These are phyloP conservation scores for Brettanomyces custersianus DNA, from an alignment of 805 yeast species.

Conservation along the genomic window DNA sequence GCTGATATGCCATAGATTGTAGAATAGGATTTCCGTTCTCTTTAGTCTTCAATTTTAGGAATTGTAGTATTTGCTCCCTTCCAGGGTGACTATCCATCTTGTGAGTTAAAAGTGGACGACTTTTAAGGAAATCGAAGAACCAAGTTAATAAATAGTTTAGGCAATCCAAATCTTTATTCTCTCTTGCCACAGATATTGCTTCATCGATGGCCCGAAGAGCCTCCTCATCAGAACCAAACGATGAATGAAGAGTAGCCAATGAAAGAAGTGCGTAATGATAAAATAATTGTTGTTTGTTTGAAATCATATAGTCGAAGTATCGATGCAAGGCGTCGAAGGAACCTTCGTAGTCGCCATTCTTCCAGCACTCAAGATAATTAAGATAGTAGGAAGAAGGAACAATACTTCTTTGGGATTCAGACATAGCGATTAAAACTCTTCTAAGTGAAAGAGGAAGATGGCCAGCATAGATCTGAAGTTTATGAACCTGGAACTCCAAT, in stretches of 20 bases:
- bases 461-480: slow-evolving; percentile 43
- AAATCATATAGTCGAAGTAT: slow-evolving; percentile 68
- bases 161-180: slow-evolving; percentile 66
- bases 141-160: slow-evolving; percentile 65
- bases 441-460: slow-evolving; percentile 37
- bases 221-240: slow-evolving; percentile 54
- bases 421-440: slow-evolving; percentile 34
- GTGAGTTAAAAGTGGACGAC: slow-evolving; percentile 45
- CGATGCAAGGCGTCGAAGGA: slow-evolving; percentile 49
- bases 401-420: slow-evolving; percentile 34
- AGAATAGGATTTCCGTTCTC: slow-evolving; percentile 35
- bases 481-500: slow-evolving; percentile 43
- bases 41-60: slow-evolving; percentile 46
- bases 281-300: slow-evolving; percentile 50
- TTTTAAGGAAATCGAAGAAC: slow-evolving; percentile 61
- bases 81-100: slow-evolving; percentile 32
- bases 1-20: slow-evolving; percentile 56
- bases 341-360: slow-evolving; percentile 52
- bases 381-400: slow-evolving; percentile 46
- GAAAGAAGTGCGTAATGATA: slow-evolving; percentile 74
- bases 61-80: slow-evolving; percentile 58
- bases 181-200: slow-evolving; percentile 82
- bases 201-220: slow-evolving; percentile 79
- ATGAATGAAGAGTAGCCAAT: slow-evolving; percentile 62
- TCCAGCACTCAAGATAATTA: slow-evolving; percentile 49